Conservation (phyloP, 352 stramenopile genomes). For the Phytopythium montanum region DNA sequence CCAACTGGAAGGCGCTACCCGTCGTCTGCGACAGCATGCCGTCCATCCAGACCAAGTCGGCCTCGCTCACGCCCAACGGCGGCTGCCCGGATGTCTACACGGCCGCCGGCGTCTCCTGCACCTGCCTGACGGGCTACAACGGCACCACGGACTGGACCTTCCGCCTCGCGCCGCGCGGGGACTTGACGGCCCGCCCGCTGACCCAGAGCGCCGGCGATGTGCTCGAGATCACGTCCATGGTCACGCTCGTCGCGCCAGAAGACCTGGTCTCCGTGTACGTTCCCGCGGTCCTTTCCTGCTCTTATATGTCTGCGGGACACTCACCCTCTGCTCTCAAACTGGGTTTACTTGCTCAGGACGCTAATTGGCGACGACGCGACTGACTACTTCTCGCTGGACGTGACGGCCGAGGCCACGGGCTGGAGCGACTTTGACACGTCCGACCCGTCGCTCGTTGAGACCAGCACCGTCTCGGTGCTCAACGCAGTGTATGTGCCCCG, state of each 20-base stretch:
- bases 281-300: background rate
- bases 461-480: constrained; percentile 26
- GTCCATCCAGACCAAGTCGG: constrained; percentile 44
- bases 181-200: constrained; percentile 26
- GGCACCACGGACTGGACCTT: constrained; percentile 40
- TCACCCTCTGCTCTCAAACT: background rate
- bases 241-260: constrained; percentile 40
- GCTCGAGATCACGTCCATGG: constrained; percentile 37
- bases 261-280: constrained; percentile 27
- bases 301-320: background rate
- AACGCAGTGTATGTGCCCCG: constrained; percentile 27
- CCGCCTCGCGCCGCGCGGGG: constrained; percentile 21
- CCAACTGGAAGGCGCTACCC: constrained; percentile 49
- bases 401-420: constrained; percentile 37
- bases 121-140: constrained; percentile 42
- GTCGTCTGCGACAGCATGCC: constrained; percentile 44
- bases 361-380: constrained; percentile 19
- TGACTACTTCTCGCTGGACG: constrained; percentile 23
- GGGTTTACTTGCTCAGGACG: constrained; percentile 11
- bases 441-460: constrained; percentile 34
- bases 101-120: constrained; percentile 45
- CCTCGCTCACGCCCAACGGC: constrained; percentile 34
- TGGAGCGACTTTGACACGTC: constrained; percentile 32
- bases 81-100: constrained; percentile 43
- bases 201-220: constrained; percentile 28